A percentile compares a stretch with the other conserved stretches of the same genome.
Evolutionary conservation across 2,329 filamentous ascomycete genomes (phyloP).

Genomic region (Colletotrichum tabaci): DNA sequence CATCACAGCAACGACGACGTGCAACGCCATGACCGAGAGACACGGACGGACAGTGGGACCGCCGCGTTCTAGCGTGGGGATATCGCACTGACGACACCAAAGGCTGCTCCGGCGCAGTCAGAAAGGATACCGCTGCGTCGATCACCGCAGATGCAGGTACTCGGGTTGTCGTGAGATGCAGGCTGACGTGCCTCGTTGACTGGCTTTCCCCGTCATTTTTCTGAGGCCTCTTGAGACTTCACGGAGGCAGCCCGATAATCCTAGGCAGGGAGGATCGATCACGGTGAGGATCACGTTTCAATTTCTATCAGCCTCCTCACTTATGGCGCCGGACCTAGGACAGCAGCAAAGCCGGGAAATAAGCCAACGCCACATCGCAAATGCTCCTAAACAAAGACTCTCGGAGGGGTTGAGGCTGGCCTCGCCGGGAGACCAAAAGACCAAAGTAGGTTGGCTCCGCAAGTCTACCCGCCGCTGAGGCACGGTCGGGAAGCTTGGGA

Average conservation of each 20-base stretch:
- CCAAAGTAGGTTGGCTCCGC: neutral
- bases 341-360: neutral
- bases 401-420: neutral
- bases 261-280: neutral
- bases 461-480: neutral
- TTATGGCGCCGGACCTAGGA: neutral
- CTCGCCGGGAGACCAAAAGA: neutral
- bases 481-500: neutral
- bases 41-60: constrained; percentile 31
- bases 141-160: neutral
- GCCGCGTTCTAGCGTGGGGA: constrained; percentile 13
- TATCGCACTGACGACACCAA: constrained; percentile 22
- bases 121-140: neutral
- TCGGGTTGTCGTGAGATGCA: neutral
- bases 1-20: neutral
- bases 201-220: too few species aligned
- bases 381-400: too few species aligned
- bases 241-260: neutral
- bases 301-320: neutral
- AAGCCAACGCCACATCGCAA: neutral
- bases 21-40: constrained; percentile 22
- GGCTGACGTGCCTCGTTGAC: neutral
- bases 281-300: neutral
- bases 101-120: constrained; percentile 4
- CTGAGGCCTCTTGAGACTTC: neutral